Percentiles rank a stretch among this genome's conserved stretches.
These are phyloP conservation scores for Scheffersomyces segobiensis DNA, from an alignment of 1,139 yeast species.

Conservation along the genomic window DNA sequence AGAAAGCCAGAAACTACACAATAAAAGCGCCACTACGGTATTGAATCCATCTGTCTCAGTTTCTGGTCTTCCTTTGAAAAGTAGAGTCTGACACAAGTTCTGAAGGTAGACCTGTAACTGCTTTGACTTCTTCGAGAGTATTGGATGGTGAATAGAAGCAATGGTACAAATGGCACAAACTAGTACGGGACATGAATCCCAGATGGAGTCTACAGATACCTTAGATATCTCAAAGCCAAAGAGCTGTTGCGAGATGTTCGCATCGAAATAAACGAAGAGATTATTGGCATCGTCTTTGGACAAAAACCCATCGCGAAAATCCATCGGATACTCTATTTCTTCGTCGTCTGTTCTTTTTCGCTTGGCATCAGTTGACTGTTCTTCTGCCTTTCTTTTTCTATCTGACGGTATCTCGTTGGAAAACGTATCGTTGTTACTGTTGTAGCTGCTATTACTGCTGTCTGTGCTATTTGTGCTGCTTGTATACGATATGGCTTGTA, in stretches of 20 bases:
- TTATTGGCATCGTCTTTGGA: conserved; percentile 47
- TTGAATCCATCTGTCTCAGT: conserved; percentile 56
- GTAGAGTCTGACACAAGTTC: conserved; percentile 44
- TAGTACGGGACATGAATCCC: conserved; percentile 60
- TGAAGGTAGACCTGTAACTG: conserved; percentile 45
- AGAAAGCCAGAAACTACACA: conserved; percentile 71
- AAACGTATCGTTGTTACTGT: background rate
- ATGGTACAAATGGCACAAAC: conserved; percentile 65
- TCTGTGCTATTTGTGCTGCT: background rate
- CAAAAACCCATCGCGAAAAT: conserved; percentile 39
- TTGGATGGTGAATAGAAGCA: conserved; percentile 62
- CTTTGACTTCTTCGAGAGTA: conserved; percentile 35
- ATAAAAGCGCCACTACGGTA: conserved; percentile 60
- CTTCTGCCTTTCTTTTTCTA: background rate
- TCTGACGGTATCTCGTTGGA: background rate
- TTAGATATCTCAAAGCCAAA: conserved; percentile 65
- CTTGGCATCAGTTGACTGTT: background rate
- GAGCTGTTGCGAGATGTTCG: conserved; percentile 60
- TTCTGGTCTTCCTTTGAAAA: conserved; percentile 42
- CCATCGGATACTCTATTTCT: conserved; percentile 18
- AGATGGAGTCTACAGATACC: conserved; percentile 49
- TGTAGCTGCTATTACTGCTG: background rate
- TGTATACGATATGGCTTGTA: background rate
- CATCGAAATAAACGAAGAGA: conserved; percentile 53
- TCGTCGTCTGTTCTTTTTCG: background rate